Evolutionary conservation across 2,329 filamentous ascomycete genomes (phyloP).

Genomic region (Tolypocladium cylindrosporum): DNA sequence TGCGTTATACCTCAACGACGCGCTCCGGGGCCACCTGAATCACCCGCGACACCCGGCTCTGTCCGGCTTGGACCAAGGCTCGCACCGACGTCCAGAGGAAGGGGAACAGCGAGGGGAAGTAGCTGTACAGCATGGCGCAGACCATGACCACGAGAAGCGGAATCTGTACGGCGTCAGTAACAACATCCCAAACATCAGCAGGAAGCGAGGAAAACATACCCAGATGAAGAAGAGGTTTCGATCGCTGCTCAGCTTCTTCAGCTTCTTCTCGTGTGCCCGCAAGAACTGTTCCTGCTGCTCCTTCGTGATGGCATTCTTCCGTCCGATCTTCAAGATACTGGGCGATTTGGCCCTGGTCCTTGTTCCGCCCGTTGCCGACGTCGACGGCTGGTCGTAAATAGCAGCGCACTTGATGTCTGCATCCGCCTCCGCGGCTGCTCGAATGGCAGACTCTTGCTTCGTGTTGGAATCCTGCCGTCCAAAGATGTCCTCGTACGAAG

Average conservation of each 20-base stretch:
- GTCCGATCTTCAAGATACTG: slow-evolving; percentile 46
- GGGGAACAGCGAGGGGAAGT: slow-evolving; percentile 36
- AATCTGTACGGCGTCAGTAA: slow-evolving; percentile 28
- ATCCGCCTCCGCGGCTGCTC: slow-evolving; percentile 47
- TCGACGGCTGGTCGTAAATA: slow-evolving; percentile 35
- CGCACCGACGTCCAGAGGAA: slow-evolving; percentile 23
- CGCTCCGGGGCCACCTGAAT: slow-evolving; percentile 14
- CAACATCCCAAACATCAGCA: neutral
- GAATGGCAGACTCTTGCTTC: slow-evolving; percentile 48
- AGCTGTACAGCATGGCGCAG: slow-evolving; percentile 39
- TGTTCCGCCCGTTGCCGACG: slow-evolving; percentile 12
- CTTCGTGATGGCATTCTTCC: slow-evolving; percentile 53
- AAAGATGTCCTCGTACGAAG: slow-evolving; percentile 72
- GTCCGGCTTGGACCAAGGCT: slow-evolving; percentile 19
- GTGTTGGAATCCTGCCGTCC: slow-evolving; percentile 44
- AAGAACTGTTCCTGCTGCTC: slow-evolving; percentile 56
- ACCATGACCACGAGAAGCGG: slow-evolving; percentile 38
- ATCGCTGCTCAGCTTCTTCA: slow-evolving; percentile 54
- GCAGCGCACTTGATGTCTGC: slow-evolving; percentile 47
- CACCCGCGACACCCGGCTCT: slow-evolving; percentile 11
- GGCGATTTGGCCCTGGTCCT: slow-evolving; percentile 29
- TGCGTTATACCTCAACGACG: slow-evolving; percentile 15
- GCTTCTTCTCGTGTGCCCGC: slow-evolving; percentile 48
- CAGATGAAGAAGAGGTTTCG: slow-evolving; percentile 60
- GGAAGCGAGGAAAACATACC: slow-evolving; percentile 33